Percentiles rank a stretch among this genome's conserved stretches.
Evolutionary conservation across 306 rosid genomes (phyloP).

Genomic region (Fragaria ananassa): DNA sequence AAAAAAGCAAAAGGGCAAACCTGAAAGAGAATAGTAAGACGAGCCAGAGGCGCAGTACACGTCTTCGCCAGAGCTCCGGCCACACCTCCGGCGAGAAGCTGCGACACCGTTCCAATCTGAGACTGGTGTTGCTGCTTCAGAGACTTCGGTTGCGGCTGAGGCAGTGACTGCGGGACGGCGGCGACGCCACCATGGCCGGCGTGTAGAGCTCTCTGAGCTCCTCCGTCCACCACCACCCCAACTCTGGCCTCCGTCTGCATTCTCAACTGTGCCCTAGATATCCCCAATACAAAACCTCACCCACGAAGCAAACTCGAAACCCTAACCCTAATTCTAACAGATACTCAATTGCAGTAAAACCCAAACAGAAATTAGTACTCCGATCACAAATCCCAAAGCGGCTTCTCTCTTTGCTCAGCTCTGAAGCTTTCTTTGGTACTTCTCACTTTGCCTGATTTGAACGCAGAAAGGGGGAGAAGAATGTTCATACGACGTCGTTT

Average conservation of each 20-base stretch:
- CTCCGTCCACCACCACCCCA: slow-evolving; percentile 64
- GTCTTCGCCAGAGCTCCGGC: slow-evolving; percentile 94
- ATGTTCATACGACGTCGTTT: slow-evolving; percentile 7
- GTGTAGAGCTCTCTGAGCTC: slow-evolving; percentile 41
- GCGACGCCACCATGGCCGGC: slow-evolving; percentile 49
- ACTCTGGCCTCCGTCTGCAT: slow-evolving; percentile 98
- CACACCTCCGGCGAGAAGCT: slow-evolving; percentile 91
- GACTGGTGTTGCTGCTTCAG: slow-evolving; percentile 53
- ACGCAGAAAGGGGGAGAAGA: slow-evolving; percentile 13
- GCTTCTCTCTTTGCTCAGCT: background rate
- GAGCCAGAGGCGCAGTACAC: slow-evolving; percentile 98
- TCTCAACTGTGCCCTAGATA: slow-evolving; percentile 16
- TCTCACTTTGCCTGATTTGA: slow-evolving; percentile 17
- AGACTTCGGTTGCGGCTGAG: slow-evolving; percentile 33
- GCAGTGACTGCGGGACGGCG: slow-evolving; percentile 47
- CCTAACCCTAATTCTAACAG: background rate
- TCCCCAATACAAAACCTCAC: background rate
- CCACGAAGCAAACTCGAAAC: background rate
- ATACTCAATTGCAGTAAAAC: background rate
- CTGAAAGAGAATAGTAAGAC: slow-evolving; percentile 96
- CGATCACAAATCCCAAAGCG: background rate
- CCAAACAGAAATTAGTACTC: background rate
- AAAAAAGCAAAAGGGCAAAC: slow-evolving; percentile 27
- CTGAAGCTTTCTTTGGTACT: slow-evolving; percentile 1
- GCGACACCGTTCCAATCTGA: slow-evolving; percentile 75